phyloP scores from a whole-genome alignment of 768 basidiomycete genomes.

The Rossbeevera mucosa region DNA sequence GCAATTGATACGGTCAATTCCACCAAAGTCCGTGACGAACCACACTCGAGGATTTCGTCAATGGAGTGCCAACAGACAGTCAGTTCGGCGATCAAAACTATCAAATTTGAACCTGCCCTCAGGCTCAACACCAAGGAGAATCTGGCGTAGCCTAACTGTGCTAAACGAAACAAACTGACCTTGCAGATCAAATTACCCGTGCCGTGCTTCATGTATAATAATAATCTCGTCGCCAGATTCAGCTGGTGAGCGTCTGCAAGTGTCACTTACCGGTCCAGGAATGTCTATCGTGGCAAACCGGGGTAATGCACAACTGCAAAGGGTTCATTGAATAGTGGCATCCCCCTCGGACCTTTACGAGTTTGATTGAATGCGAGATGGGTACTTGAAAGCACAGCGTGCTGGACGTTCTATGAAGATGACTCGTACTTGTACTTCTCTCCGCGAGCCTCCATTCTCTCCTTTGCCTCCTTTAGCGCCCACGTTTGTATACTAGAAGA shows the following conservation, averaged over 20 bases:
- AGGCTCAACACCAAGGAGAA: background rate
- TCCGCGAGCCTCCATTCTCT: conserved; percentile 87
- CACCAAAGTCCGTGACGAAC: background rate
- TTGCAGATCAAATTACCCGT: background rate
- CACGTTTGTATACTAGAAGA: conserved; percentile 77
- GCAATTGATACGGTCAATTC: background rate
- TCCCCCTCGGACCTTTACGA: background rate
- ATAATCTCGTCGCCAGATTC: background rate
- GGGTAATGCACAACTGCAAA: background rate
- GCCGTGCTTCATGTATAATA: background rate
- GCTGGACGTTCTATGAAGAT: conserved; percentile 29
- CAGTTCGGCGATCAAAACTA: background rate
- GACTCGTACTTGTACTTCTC: conserved; percentile 84
- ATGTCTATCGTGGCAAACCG: background rate
- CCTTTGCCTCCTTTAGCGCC: conserved; percentile 87
- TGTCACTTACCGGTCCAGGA: background rate
- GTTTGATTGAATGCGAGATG: background rate
- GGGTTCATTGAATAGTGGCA: background rate
- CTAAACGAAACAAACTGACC: background rate
- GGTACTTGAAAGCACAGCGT: conserved; percentile 7
- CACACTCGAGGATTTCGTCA: background rate
- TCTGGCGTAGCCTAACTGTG: background rate
- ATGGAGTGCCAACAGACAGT: no score
- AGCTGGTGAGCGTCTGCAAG: background rate
- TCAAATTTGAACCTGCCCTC: background rate